Evolutionary conservation across 2,329 filamentous ascomycete genomes (phyloP).

Genomic region (Tympanopsis confertula): DNA sequence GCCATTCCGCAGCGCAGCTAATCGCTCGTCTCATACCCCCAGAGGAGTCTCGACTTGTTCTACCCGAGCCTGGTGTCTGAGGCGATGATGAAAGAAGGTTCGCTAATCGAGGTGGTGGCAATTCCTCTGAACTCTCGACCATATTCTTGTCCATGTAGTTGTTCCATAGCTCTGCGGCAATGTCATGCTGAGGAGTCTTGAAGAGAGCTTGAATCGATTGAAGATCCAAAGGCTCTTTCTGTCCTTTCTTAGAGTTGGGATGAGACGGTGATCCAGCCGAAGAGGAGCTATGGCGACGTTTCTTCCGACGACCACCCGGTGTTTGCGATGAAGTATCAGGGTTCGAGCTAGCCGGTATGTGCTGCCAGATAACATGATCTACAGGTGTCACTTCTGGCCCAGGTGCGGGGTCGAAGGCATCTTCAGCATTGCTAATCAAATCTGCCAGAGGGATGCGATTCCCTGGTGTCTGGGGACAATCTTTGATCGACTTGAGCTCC

Average conservation of each 20-base stretch:
- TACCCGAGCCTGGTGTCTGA: neutral
- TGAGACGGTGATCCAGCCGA: neutral
- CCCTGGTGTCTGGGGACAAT: slow-evolving; percentile 43
- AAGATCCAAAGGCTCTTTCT: neutral
- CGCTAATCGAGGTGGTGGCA: neutral
- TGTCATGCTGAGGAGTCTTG: neutral
- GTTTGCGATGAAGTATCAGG: slow-evolving; percentile 4
- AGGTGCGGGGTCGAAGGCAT: slow-evolving; percentile 32
- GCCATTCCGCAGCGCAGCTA: neutral
- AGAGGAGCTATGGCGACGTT: neutral
- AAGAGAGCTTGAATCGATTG: neutral
- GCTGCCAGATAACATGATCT: slow-evolving; percentile 49
- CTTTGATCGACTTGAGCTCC: slow-evolving; percentile 15
- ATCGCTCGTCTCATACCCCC: neutral
- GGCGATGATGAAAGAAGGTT: slow-evolving; percentile 1
- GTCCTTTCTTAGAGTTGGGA: neutral
- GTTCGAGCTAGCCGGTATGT: slow-evolving; percentile 26
- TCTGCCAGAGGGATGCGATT: slow-evolving; percentile 47
- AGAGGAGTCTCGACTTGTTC: neutral
- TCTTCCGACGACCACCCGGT: neutral
- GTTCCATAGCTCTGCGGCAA: neutral
- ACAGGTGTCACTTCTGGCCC: slow-evolving; percentile 40
- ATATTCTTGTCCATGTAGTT: neutral
- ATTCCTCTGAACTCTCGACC: neutral
- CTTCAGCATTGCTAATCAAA: slow-evolving; percentile 48